Conservation (phyloP, 129 eudicot genomes). For the Arctium minus region DNA sequence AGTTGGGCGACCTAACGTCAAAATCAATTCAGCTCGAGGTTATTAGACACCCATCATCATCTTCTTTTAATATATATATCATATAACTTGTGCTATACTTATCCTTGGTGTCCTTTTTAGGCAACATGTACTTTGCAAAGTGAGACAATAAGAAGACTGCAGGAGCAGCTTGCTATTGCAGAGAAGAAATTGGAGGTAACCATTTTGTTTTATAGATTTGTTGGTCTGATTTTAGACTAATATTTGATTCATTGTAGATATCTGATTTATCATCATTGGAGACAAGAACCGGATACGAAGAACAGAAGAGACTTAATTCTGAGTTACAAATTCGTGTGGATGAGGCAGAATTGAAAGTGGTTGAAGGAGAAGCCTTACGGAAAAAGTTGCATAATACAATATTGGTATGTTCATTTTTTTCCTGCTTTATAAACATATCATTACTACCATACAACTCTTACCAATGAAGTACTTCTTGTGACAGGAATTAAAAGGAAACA, state of each 20-base stretch:
- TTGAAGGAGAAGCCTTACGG: slow-evolving; percentile 86
- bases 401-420: slow-evolving; percentile 41
- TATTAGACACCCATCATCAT: background rate
- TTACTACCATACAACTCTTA: slow-evolving; percentile 2
- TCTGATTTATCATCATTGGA: slow-evolving; percentile 67
- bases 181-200: slow-evolving; percentile 70
- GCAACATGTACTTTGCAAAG: slow-evolving; percentile 63
- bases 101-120: slow-evolving; percentile 27
- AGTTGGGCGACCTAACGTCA: slow-evolving; percentile 53
- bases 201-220: background rate
- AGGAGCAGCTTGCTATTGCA: slow-evolving; percentile 66
- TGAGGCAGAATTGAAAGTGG: slow-evolving; percentile 75
- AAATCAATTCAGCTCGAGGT: slow-evolving; percentile 86
- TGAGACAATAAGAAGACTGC: slow-evolving; percentile 55
- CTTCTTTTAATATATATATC: background rate
- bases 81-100: slow-evolving; percentile 2
- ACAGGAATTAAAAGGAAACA: slow-evolving; percentile 96
- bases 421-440: background rate
- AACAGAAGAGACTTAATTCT: slow-evolving; percentile 43
- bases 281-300: slow-evolving; percentile 70
- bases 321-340: slow-evolving; percentile 65
- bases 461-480: background rate
- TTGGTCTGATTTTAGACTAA: slow-evolving; percentile 2
- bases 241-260: slow-evolving; percentile 37
- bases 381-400: slow-evolving; percentile 91